Conservation (phyloP, 225 moss, liverwort and hornwort genomes). For the Thuidium tamariscinum region DNA sequence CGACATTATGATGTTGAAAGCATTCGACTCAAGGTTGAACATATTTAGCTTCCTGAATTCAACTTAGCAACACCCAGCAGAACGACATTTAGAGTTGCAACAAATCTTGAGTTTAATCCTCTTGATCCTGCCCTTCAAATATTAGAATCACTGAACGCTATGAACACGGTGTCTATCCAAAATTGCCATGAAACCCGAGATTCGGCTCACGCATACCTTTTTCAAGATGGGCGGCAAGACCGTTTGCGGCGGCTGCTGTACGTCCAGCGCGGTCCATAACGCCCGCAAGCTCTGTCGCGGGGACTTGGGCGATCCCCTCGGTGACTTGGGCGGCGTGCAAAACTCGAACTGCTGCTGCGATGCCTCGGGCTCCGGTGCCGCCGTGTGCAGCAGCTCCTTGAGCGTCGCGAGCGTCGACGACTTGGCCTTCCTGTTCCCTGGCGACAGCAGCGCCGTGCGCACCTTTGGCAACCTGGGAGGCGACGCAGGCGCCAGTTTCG, state of each 20-base stretch:
- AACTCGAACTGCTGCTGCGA: not conserved
- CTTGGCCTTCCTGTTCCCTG: not conserved
- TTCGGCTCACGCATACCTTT: not conserved
- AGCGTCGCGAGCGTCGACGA: constrained; percentile 10
- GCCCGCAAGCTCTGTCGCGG: constrained; percentile 13
- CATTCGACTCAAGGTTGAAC: not conserved
- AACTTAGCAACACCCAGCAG: not conserved
- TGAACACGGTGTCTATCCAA: not conserved
- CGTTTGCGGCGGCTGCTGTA: not conserved
- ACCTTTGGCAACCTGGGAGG: not conserved
- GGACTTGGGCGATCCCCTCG: not conserved
- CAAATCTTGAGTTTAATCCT: not conserved
- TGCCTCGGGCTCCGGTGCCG: not conserved
- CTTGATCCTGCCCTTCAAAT: too few species aligned
- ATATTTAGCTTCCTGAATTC: not conserved
- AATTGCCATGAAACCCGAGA: too few species aligned
- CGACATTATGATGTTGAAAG: not conserved
- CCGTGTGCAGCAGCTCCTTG: constrained; percentile 22
- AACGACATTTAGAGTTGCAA: not conserved
- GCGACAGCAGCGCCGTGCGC: not conserved
- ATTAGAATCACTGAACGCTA: too few species aligned
- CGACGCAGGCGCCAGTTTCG: not conserved
- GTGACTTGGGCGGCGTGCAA: not conserved
- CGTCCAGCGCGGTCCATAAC: constrained; percentile 19
- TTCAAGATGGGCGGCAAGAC: not conserved